A percentile compares a stretch with the other conserved stretches of the same genome.
Evolutionary conservation across 2,329 filamentous ascomycete genomes (phyloP).

Genomic region (Colletotrichum shisoi): DNA sequence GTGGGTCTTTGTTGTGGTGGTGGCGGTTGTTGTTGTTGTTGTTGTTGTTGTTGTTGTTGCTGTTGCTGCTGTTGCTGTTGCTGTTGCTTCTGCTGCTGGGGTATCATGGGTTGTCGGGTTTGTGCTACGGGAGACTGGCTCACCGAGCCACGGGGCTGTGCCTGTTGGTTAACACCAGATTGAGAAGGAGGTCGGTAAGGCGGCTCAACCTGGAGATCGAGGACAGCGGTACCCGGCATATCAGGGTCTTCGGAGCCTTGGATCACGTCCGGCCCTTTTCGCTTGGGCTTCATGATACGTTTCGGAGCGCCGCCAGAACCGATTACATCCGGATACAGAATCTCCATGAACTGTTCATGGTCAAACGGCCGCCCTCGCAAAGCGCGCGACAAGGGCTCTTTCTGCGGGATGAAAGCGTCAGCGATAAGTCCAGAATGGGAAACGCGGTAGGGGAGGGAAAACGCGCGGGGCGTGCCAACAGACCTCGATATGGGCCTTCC

Average conservation of each 20-base stretch:
- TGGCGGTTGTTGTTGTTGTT: constrained; percentile 39
- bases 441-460: background rate
- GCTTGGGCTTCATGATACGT: constrained; percentile 64
- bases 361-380: constrained; percentile 66
- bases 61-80: constrained; percentile 37
- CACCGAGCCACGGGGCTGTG: constrained; percentile 44
- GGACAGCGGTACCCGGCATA: constrained; percentile 57
- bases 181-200: constrained; percentile 42
- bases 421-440: constrained; percentile 19
- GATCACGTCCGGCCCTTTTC: constrained; percentile 58
- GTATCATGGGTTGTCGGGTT: constrained; percentile 41
- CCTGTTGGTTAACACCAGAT: constrained; percentile 38
- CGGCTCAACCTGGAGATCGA: constrained; percentile 54
- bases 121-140: constrained; percentile 45
- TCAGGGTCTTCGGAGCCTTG: constrained; percentile 56
- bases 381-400: constrained; percentile 65
- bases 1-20: constrained; percentile 45
- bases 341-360: constrained; percentile 68
- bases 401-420: constrained; percentile 49
- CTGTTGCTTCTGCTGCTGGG: constrained; percentile 40
- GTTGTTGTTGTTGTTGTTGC: constrained; percentile 40
- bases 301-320: constrained; percentile 68
- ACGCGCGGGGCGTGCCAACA: constrained; percentile 41
- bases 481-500: constrained; percentile 66
- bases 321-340: constrained; percentile 67